phyloP scores from a whole-genome alignment of 1,139 yeast genomes.

The Scheffersomyces illinoinensis region DNA sequence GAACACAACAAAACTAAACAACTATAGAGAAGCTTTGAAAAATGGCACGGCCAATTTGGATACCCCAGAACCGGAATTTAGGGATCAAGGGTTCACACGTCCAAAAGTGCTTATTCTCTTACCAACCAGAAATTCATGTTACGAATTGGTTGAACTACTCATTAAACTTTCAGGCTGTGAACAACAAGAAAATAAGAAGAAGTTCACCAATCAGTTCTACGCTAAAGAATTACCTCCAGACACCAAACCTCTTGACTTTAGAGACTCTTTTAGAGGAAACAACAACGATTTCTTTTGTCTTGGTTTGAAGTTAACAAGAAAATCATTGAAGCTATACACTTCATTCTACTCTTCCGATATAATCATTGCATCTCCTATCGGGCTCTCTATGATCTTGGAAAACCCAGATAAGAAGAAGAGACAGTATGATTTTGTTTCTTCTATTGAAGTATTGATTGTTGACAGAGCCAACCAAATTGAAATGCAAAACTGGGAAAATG shows the following conservation, averaged over 20 bases:
- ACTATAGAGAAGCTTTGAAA: conserved; percentile 44
- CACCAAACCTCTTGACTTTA: conserved; percentile 81
- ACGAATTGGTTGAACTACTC: conserved; percentile 64
- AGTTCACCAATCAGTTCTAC: conserved; percentile 71
- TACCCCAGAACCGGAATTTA: conserved; percentile 56
- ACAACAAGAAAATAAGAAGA: conserved; percentile 78
- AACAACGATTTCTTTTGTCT: conserved; percentile 88
- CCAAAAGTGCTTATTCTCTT: conserved; percentile 82
- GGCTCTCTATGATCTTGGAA: conserved; percentile 77
- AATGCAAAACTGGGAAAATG: conserved; percentile 94
- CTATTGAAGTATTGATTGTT: conserved; percentile 76
- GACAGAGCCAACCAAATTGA: conserved; percentile 87
- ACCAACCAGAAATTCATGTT: conserved; percentile 83
- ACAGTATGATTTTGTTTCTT: conserved; percentile 74
- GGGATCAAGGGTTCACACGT: conserved; percentile 95
- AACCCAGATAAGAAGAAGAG: conserved; percentile 60
- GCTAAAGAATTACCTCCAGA: conserved; percentile 54
- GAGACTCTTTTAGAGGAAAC: conserved; percentile 80
- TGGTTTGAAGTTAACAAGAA: conserved; percentile 88
- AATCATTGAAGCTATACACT: conserved; percentile 79
- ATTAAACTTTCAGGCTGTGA: conserved; percentile 65
- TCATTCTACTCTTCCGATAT: conserved; percentile 85
- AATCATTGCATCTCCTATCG: conserved; percentile 89
- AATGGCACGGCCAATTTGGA: conserved; percentile 33
- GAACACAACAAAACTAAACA: conserved; percentile 61